Base-by-base conservation (phyloP, 164 flowering plant species). In the Cinnamomum micranthum region DNA sequence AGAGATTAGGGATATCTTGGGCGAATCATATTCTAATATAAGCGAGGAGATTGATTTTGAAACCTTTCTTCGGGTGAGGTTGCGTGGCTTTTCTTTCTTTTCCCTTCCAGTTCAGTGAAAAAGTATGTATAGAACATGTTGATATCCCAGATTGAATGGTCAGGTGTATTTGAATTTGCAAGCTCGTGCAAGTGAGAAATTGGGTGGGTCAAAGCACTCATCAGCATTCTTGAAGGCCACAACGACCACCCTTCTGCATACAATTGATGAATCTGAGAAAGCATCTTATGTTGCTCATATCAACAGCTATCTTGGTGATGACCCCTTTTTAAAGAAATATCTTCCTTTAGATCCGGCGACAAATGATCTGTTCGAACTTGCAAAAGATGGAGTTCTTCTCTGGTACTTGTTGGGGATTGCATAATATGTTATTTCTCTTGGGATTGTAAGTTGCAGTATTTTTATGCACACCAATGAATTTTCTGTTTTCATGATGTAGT, bases 311-410 rank as follows among this genome's bases (percentile, higher is more conserved):
- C 94, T 95, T 63, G 87, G 90, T 64, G 95, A 95, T 58, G 97
- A 95, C 72, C 86, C 88, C 14, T 94, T 94, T 76, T 73, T 94
- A 79, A 82, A 85, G 81, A 84, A 91, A 74, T 93, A 82, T 85
- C 93, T 92, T 78, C 96, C 96, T 19, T 7, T 94, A 65, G 90
- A 94, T 77, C 94, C 93, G 12, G 74, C 81, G 50, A 81, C 92
- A 13, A 87, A 89, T 86, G 92, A 78, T 73, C 73, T 94, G 7
- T 94, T 89, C 76, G 84, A 94, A 76, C 89, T 94, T 73, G 94
- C 84, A 12, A 94, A 89, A 80, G 94, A 89, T 82, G 98, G 98
- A 67, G 95, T 94, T 75, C 94, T 94, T 80, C 84, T 94, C 76
- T 94, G 98, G 98, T 91, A 88, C 27, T 4, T 65, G 70, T 62